Base-by-base conservation (phyloP, 345 rosid genomes). In the Ailanthus altissimus region DNA sequence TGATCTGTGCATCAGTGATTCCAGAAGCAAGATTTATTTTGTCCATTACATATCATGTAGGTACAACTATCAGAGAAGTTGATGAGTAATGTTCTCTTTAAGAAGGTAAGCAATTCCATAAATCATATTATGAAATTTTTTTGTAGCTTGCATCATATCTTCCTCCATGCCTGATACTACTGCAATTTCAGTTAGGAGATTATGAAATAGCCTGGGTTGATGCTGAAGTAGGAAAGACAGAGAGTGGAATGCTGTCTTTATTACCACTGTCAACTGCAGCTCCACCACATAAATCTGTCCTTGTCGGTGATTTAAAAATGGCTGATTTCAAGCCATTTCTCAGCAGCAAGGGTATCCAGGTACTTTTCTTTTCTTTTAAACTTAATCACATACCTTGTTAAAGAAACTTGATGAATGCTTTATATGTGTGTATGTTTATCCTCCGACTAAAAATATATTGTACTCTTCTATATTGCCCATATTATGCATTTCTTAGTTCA, bases 51-150 rank as follows among this genome's bases (percentile, higher is more conserved):
- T 90, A 70, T 67, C 26, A 51, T 79, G 45, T 73, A 96, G 99
- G 98, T 93, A 49, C 99, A 93, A 89, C 94, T 96, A 32, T 92
- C 98, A 32, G 98, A 96, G 86, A 90, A 92, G 84, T 84, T 96
- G 80, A 92, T 96, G 99, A 93, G 99, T 76, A 93, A 90, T 78
- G 98, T 93, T 77, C 90, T 96, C 74, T 92, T 90, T 69, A 96
- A 96, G 85, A 96, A 93, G 97, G 99, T 93, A 83, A 60, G 59
- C 21, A 54, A 61, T 47, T 42, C 32, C 15, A 54, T 74, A 15
- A 32, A 28, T 64, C 50, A 32, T 20, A 66, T 47, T 61, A 14
- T 60, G 61, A 70, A 26, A 47, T 45, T 68, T 18, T 67, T 51
- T n/a, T 67, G 56, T 67, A 45, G 26, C 28, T 65, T 65, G 5